Percentiles rank a stretch among this genome's conserved stretches.
phyloP scores from a whole-genome alignment of 2,329 filamentous ascomycete species.

The Diaporthe sp. region DNA sequence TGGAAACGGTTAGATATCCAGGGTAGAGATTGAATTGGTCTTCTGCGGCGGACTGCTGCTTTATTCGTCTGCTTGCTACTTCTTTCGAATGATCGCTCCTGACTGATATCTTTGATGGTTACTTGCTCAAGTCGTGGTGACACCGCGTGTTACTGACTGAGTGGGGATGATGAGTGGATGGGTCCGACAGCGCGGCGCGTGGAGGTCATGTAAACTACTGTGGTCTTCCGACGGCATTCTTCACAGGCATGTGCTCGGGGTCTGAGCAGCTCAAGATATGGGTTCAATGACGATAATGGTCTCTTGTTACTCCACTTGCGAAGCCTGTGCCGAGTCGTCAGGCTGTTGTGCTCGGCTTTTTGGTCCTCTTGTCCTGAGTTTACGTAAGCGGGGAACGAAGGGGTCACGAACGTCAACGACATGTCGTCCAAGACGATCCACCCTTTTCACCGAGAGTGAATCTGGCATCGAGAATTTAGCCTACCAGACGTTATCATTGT shows the following conservation, averaged over 20 bases:
- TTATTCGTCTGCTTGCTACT: background rate
- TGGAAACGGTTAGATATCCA: slow-evolving; percentile 22
- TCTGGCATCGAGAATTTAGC: background rate
- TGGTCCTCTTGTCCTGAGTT: background rate
- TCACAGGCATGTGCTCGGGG: no score
- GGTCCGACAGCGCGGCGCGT: no score
- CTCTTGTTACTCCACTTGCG: background rate
- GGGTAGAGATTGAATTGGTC: background rate
- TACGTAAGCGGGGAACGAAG: background rate
- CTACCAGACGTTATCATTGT: background rate
- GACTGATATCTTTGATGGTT: background rate
- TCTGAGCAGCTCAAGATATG: background rate
- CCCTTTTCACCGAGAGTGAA: background rate
- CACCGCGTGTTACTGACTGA: background rate
- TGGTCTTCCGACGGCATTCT: no score
- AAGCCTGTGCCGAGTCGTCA: background rate
- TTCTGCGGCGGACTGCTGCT: background rate
- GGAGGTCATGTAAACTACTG: background rate
- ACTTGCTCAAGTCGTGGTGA: no score
- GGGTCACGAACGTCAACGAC: background rate
- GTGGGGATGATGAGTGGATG: background rate
- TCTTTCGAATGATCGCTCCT: no score
- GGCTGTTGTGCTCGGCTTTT: background rate
- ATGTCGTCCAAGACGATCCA: background rate
- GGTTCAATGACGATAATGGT: background rate